Base-by-base conservation (phyloP, 1,284 basidiomycete genomes). In the Pseudozyma sp. region DNA sequence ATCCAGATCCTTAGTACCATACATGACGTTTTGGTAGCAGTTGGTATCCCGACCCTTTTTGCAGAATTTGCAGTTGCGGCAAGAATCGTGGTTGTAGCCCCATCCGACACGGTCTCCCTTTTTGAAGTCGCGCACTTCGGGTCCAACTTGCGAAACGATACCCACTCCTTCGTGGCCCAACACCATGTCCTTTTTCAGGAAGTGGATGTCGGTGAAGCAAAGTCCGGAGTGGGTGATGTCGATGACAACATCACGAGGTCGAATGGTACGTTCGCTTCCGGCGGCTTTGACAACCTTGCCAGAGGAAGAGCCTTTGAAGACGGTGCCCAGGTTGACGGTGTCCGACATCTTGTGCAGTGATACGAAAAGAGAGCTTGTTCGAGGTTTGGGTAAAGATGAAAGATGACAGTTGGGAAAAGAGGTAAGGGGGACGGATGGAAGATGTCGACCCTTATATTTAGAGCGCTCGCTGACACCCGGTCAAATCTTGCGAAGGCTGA, bases 121-220 rank as follows among this genome's bases (percentile, higher is more conserved):
- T 59, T 82, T 80, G 59, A 80, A 55, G 50, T 61, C 34, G 35
- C 54, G 74, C 13, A 83, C 81, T 0, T 67, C 59, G 10, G 68
- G n/a, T 16, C 81, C 82, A 43, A 82, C 76, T 16, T 76, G 65
- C n/a, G 79, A 75, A 49, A 83, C 75, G 62, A 83, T 48, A 49
- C 82, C 81, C 16, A 83, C 82, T 38, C 80, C 80, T 49, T 83
- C 82, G 75, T 83, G 82, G 45, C 82, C 81, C 1, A 82, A 54
- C 7, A 74, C 79, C 73, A 80, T 81, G 65, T 76, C 68, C 43
- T 72, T 59, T 47, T 77, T 72, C 60, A 73, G 76, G 57, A 53
- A 78, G 71, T 77, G 79, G 57, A 81, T 56, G 56, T 83, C 81
- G 34, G 81, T 82, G 51, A 61, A 80, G 59, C 81, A 83, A 3